Conservation (phyloP, 176 grass and related monocot species). For the Juncus inflexus region DNA sequence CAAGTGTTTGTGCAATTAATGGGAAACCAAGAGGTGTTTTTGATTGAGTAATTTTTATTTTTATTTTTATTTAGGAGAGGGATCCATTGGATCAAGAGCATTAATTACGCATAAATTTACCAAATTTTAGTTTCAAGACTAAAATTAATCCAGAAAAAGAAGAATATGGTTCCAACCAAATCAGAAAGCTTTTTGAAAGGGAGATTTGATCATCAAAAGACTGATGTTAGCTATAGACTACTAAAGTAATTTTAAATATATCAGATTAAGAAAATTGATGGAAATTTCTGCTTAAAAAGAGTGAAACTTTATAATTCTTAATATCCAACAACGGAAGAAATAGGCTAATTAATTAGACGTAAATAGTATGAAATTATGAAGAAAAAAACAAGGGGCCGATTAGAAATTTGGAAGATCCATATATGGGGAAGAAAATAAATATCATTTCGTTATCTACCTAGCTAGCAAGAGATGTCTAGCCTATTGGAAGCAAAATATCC, state of each 20-base stretch:
- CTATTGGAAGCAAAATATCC: not conserved
- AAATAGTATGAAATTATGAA: not conserved
- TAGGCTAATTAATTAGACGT: slow-evolving; percentile 1
- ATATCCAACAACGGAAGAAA: slow-evolving; percentile 2
- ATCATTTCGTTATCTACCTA: too few species aligned
- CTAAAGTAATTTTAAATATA: slow-evolving; percentile 4
- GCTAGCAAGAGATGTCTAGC: not conserved
- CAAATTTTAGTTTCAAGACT: not conserved
- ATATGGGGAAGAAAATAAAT: slow-evolving; percentile 2
- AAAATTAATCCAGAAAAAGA: not conserved
- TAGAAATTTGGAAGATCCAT: too few species aligned
- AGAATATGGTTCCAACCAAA: not conserved
- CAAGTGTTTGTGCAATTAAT: too few species aligned
- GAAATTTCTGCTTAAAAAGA: not conserved
- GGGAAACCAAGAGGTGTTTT: too few species aligned
- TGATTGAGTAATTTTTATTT: too few species aligned
- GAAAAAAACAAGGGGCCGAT: too few species aligned
- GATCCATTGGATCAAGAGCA: too few species aligned
- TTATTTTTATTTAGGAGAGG: too few species aligned
- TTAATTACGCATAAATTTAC: too few species aligned
- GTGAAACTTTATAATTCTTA: slow-evolving; percentile 2
- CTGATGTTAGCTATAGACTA: not conserved
- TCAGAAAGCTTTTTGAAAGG: not conserved
- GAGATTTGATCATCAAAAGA: not conserved
- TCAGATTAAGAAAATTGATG: not conserved